phyloP scores from a whole-genome alignment of 1,139 yeast genomes.

The Taphrina wiesneri region DNA sequence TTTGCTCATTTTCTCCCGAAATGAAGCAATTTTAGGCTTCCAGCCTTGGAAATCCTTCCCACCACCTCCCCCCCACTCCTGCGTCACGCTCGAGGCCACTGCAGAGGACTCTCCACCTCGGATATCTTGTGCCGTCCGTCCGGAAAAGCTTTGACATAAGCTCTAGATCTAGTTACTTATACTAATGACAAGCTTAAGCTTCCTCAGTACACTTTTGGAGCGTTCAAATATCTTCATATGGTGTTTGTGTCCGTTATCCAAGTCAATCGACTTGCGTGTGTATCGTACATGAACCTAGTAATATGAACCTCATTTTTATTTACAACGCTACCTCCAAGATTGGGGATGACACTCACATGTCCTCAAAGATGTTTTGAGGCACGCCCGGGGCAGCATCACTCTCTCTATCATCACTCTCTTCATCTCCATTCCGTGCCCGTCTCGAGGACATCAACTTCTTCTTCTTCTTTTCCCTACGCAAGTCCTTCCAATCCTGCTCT shows the following conservation, averaged over 20 bases:
- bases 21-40: not conserved
- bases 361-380: conserved; percentile 9
- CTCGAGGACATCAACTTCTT: not conserved
- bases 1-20: not conserved
- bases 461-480: conserved; percentile 1
- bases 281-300: too few species aligned
- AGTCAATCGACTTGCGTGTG: too few species aligned
- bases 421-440: not conserved
- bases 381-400: conserved; percentile 1
- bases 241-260: too few species aligned
- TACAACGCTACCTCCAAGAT: too few species aligned
- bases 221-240: not conserved
- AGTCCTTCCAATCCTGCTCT: conserved; percentile 6
- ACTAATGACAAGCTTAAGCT: too few species aligned
- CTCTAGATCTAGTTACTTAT: too few species aligned
- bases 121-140: not conserved
- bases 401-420: not conserved
- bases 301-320: too few species aligned
- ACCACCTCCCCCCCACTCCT: too few species aligned
- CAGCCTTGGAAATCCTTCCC: not conserved
- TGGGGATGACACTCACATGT: conserved; percentile 1
- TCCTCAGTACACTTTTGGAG: too few species aligned
- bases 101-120: not conserved
- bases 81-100: too few species aligned
- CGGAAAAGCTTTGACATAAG: too few species aligned